A percentile compares a stretch with the other conserved stretches of the same genome.
phyloP scores from a whole-genome alignment of 129 eudicot species.

The Oenanthe sinensis region DNA sequence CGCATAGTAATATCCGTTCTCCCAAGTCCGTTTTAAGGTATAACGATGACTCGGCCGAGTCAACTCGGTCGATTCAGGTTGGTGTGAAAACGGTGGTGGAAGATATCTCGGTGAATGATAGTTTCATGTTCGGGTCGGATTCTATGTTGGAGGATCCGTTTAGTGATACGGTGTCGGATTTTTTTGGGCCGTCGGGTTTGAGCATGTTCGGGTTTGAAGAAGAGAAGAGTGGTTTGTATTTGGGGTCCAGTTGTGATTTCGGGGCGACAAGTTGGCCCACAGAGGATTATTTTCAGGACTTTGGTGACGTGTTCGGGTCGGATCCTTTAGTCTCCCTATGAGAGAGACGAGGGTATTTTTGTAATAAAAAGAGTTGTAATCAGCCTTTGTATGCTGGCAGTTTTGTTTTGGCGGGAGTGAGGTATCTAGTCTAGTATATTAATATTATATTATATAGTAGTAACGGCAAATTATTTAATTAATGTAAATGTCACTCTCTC shows the following conservation, averaged over 20 bases:
- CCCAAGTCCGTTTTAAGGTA: conserved; percentile 70
- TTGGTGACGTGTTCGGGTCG: conserved; percentile 85
- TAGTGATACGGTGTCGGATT: conserved; percentile 37
- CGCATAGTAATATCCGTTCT: conserved; percentile 27
- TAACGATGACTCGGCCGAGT: conserved; percentile 4
- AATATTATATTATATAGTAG: conserved; percentile 9
- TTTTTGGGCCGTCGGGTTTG: conserved; percentile 35
- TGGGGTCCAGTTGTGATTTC: conserved; percentile 33
- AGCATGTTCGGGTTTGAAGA: conserved; percentile 24
- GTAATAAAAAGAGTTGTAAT: conserved; percentile 13
- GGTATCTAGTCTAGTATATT: conserved; percentile 11
- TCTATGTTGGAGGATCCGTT: conserved; percentile 3
- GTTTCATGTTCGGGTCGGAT: background rate
- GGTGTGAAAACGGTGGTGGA: conserved; percentile 15
- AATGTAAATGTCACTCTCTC: background rate
- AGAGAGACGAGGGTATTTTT: conserved; percentile 11
- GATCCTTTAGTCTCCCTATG: conserved; percentile 65
- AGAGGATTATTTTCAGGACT: conserved; percentile 55
- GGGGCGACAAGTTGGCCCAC: conserved; percentile 34
- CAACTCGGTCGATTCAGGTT: conserved; percentile 11
- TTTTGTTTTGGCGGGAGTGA: conserved; percentile 29
- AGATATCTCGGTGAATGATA: conserved; percentile 29
- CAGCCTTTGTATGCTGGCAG: conserved; percentile 21
- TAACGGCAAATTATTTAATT: conserved; percentile 7
- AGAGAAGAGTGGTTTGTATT: conserved; percentile 8